Conservation (phyloP, 345 rosid genomes). For the Brassica nigra region DNA sequence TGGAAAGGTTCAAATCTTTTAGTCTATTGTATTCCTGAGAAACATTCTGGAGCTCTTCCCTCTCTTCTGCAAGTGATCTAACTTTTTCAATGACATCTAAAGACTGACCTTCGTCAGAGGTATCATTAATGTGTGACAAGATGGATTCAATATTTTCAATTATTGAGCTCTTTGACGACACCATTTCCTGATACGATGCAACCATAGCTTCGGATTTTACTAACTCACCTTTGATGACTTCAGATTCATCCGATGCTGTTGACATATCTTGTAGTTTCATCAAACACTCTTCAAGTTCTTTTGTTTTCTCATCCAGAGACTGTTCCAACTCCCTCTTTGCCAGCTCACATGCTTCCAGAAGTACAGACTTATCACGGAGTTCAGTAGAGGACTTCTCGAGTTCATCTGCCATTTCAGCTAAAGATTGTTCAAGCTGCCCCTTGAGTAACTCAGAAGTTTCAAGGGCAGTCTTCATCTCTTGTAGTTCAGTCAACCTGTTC, state of each 20-base stretch:
- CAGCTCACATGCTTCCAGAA: conserved; percentile 32
- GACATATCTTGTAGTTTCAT: conserved; percentile 38
- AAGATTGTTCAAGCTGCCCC: conserved; percentile 39
- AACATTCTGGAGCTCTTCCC: conserved; percentile 50
- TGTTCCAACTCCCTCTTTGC: conserved; percentile 35
- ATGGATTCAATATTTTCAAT: conserved; percentile 60
- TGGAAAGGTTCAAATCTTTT: conserved; percentile 51
- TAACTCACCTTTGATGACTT: conserved; percentile 50
- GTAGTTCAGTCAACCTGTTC: conserved; percentile 61
- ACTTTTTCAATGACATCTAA: conserved; percentile 56
- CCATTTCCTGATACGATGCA: conserved; percentile 66
- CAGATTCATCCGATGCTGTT: conserved; percentile 36
- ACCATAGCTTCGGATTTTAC: conserved; percentile 52
- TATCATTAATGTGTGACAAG: conserved; percentile 47
- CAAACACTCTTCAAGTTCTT: conserved; percentile 39
- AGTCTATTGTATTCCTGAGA: conserved; percentile 58
- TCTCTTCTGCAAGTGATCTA: conserved; percentile 72
- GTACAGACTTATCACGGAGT: conserved; percentile 39
- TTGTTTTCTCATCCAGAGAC: conserved; percentile 41
- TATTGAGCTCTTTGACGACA: conserved; percentile 50
- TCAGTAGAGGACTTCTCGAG: conserved; percentile 63
- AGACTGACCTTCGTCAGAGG: conserved; percentile 61
- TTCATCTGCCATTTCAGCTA: conserved; percentile 40
- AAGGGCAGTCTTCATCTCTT: conserved; percentile 59
- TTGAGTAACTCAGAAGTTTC: conserved; percentile 57